These are phyloP conservation scores for Cnidoscolus chayamansa DNA, from an alignment of 441 rosid genomes.

Conservation along the genomic window DNA sequence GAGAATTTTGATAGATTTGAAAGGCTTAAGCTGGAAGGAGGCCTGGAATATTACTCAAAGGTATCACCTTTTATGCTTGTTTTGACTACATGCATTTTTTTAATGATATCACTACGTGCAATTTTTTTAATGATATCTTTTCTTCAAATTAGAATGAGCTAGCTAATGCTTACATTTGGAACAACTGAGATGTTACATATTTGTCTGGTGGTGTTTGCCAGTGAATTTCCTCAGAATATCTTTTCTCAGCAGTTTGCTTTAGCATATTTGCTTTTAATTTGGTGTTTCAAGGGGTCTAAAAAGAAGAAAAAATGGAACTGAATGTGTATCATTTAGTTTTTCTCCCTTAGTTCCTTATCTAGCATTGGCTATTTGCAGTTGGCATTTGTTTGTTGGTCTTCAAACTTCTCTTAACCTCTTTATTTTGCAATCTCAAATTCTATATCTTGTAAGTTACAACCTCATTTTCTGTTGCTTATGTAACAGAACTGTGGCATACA, in stretches of 20 bases:
- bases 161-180: not conserved
- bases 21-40: slow-evolving; percentile 47
- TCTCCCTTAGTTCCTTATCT: slow-evolving; percentile 8
- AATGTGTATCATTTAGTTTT: not conserved
- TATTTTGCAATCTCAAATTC: not conserved
- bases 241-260: not conserved
- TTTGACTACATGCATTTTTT: slow-evolving; percentile 56
- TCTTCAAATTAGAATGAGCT: not conserved
- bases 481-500: slow-evolving; percentile 85
- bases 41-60: slow-evolving; percentile 50
- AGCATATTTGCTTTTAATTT: not conserved
- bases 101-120: too few relatives aligned
- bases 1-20: slow-evolving; percentile 48
- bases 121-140: not conserved
- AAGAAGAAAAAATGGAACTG: not conserved
- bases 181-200: not conserved
- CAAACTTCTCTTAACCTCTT: not conserved
- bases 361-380: not conserved
- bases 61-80: slow-evolving; percentile 37
- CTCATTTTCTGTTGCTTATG: slow-evolving; percentile 19
- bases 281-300: not conserved
- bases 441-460: not conserved
- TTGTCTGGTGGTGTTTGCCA: not conserved
- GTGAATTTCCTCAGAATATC: not conserved
- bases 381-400: not conserved